Evolutionary conservation across 176 grass and related monocot species (phyloP), one percentile per base, ranked within the genome.

Genomic region (Triticum urartu): DNA sequence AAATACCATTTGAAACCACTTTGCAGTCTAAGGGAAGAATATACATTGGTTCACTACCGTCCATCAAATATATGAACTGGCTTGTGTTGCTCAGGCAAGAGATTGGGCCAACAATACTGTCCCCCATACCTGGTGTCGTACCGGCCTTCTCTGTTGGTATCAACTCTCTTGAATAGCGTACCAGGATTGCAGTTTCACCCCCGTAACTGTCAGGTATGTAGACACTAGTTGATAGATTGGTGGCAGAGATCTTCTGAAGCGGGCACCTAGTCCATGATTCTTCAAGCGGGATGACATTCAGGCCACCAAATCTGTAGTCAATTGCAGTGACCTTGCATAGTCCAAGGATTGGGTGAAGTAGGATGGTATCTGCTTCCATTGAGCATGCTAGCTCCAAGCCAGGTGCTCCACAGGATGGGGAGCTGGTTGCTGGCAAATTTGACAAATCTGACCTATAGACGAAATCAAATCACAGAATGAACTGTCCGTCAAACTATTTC

Each of bases 381-480:
- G 61, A 90, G 13, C 90, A 95, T 14, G 83, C 76, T 11, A 95
- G 64, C 61, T 86, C 75, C 88, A 95, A 86, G n/a, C 93, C 88
- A 0, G n/a, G 83, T 24, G 78, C 85, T 22, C 90, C 88, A 0
- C 93, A 92, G 1, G 54, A 68, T 11, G 1, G 9, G 1, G 22
- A 11, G 75, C 52, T 90, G 22, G 43, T 86, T 77, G 66, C 25
- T 25, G 25, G 25, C 25, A 25, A 25, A 25, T 25, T 25, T 25
- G 25, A 25, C 25, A 25, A 25, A 25, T 25, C 25, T 25, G 25
- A 25, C 25, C 25, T 25, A 25, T 25, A 25, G 25, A 25, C 25
- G 25, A 25, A 25, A 25, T 25, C 25, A 25, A 25, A 25, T 25
- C 25, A 25, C 25, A 25, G 25, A 25, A 25, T 25, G 25, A 25